These are phyloP conservation scores for Trichophyton schoenleinii DNA, from an alignment of 2,329 filamentous ascomycete species.

Conservation along the genomic window DNA sequence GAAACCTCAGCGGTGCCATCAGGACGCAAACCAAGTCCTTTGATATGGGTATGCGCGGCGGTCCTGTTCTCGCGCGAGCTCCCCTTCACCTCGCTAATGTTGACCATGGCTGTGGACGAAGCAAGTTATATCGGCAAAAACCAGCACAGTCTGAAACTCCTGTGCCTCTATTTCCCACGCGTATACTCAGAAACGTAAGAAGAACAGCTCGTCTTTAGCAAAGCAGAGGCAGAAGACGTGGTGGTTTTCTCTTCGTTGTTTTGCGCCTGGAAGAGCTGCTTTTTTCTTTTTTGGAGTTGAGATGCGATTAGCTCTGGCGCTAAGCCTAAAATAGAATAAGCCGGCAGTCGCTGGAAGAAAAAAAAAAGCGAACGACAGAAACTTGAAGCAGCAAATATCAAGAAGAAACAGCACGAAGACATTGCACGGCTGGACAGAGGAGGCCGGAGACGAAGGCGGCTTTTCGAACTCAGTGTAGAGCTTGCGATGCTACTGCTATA, in stretches of 20 bases:
- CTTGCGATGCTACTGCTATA: conserved; percentile 9
- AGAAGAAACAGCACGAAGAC: background rate
- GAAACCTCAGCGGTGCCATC: conserved; percentile 77
- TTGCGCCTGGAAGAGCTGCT: background rate
- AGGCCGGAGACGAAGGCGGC: background rate
- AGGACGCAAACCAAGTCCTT: conserved; percentile 71
- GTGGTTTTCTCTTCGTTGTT: background rate
- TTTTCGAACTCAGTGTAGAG: background rate
- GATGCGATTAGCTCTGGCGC: conserved; percentile 10
- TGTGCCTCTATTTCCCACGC: background rate
- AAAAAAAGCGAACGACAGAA: background rate
- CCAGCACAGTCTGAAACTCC: background rate
- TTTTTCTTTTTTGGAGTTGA: background rate
- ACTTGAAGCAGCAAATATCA: background rate
- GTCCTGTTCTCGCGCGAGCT: conserved; percentile 92
- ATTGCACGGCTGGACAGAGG: background rate
- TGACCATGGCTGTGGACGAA: conserved; percentile 49
- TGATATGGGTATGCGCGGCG: conserved; percentile 95
- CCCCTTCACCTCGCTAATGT: conserved; percentile 89
- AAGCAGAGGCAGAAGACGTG: background rate
- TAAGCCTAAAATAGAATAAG: conserved; percentile 9
- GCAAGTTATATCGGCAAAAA: background rate
- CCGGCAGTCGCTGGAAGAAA: background rate
- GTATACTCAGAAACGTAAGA: background rate
- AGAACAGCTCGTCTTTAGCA: background rate